Conservation (phyloP, 2,329 filamentous ascomycete genomes). For the Monascus ruber region DNA sequence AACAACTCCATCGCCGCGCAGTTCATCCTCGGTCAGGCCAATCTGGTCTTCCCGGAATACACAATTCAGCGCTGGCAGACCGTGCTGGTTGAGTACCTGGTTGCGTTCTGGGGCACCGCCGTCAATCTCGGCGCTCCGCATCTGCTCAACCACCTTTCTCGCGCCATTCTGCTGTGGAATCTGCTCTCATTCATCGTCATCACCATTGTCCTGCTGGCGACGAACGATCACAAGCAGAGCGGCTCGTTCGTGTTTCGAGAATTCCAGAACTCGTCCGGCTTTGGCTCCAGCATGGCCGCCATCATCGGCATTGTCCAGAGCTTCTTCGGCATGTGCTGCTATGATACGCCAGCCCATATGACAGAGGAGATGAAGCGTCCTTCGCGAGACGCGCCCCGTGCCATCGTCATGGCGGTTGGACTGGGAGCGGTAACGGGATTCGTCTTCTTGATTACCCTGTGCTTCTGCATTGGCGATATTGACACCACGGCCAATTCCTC, state of each 20-base stretch:
- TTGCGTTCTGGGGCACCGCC: slow-evolving; percentile 34
- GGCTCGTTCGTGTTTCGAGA: slow-evolving; percentile 45
- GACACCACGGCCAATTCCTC: slow-evolving; percentile 32
- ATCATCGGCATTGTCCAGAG: slow-evolving; percentile 45
- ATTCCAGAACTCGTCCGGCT: slow-evolving; percentile 46
- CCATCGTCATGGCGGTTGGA: slow-evolving; percentile 35
- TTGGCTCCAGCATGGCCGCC: slow-evolving; percentile 38
- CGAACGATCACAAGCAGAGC: slow-evolving; percentile 43
- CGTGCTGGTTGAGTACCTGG: slow-evolving; percentile 41
- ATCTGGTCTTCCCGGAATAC: slow-evolving; percentile 41
- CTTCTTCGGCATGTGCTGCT: slow-evolving; percentile 43
- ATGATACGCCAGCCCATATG: slow-evolving; percentile 43
- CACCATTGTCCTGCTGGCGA: slow-evolving; percentile 41
- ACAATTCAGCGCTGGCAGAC: slow-evolving; percentile 47
- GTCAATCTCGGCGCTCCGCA: slow-evolving; percentile 42
- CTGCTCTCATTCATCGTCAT: slow-evolving; percentile 42
- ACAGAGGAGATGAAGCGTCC: slow-evolving; percentile 45
- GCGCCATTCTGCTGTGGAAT: slow-evolving; percentile 43
- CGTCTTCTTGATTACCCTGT: slow-evolving; percentile 38
- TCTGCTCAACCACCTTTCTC: slow-evolving; percentile 41
- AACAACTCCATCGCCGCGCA: slow-evolving; percentile 46
- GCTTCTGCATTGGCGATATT: slow-evolving; percentile 43
- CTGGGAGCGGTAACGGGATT: slow-evolving; percentile 38
- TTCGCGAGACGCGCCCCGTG: slow-evolving; percentile 39
- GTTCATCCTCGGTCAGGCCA: slow-evolving; percentile 45